Evolutionary conservation across 2,329 filamentous ascomycete genomes (phyloP).

Genomic region (Ophiostoma piceae): DNA sequence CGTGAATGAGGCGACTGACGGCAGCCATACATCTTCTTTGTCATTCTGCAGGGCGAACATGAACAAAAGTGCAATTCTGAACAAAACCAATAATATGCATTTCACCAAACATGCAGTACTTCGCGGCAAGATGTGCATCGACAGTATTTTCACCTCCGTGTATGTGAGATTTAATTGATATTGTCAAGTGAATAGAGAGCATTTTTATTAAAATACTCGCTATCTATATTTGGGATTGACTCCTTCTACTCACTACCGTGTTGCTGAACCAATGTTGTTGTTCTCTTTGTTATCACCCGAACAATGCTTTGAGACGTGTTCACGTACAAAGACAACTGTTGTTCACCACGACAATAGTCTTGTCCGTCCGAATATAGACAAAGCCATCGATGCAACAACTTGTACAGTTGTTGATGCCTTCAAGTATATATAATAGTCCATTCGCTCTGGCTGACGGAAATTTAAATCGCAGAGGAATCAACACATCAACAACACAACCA

Average conservation of each 20-base stretch:
- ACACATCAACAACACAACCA: background rate
- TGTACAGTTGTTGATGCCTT: background rate
- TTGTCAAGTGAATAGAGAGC: no score
- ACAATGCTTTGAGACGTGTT: background rate
- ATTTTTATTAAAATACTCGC: no score
- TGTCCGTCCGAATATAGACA: background rate
- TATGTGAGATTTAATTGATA: no score
- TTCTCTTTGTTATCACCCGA: background rate
- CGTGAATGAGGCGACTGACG: no score
- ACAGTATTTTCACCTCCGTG: no score
- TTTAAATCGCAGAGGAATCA: background rate
- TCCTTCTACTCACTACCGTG: no score
- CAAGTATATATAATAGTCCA: background rate
- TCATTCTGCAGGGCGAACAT: background rate
- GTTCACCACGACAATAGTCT: background rate
- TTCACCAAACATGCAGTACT: no score
- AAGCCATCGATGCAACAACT: background rate
- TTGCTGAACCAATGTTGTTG: no score
- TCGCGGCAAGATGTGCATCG: background rate
- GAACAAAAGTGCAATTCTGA: background rate
- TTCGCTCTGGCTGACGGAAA: background rate
- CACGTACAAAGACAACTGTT: background rate
- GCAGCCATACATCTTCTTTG: background rate
- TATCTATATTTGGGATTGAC: no score
- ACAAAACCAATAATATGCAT: background rate